These are phyloP conservation scores for Vicia villosa DNA, from an alignment of 306 rosid genomes.

Conservation along the genomic window DNA sequence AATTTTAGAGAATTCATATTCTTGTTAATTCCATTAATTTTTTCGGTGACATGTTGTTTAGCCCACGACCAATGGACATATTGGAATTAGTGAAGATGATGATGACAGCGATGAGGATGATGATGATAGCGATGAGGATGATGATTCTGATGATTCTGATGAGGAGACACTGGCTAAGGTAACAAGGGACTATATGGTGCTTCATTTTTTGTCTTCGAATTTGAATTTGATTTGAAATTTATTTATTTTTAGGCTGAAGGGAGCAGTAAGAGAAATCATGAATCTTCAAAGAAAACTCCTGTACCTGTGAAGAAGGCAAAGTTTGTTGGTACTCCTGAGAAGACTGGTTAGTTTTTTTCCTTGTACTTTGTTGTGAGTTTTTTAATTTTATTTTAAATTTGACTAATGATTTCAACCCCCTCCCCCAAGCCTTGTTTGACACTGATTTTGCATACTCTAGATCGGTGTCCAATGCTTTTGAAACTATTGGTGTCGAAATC, in stretches of 20 bases:
- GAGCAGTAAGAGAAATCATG: constrained; percentile 52
- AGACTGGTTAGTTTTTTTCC: constrained; percentile 50
- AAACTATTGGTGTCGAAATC: no score
- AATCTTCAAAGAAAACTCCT: constrained; percentile 48
- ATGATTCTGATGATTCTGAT: constrained; percentile 43
- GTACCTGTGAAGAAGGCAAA: constrained; percentile 60
- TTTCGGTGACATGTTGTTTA: constrained; percentile 22
- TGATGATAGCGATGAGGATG: no score
- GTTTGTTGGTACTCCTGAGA: constrained; percentile 64
- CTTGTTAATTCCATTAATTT: neutral
- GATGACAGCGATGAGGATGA: constrained; percentile 10
- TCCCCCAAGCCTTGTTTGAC: neutral
- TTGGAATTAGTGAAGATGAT: constrained; percentile 41
- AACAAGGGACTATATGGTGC: neutral
- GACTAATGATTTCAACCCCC: neutral
- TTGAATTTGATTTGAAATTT: neutral
- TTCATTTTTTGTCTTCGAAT: constrained; percentile 2
- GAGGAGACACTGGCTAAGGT: constrained; percentile 62
- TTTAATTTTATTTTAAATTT: neutral
- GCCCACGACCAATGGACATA: constrained; percentile 36
- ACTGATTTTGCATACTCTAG: neutral
- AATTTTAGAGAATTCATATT: constrained; percentile 2
- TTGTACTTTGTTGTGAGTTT: neutral
- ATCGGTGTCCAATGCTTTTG: no score
- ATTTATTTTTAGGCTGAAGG: constrained; percentile 49